Evolutionary conservation across 768 basidiomycete species (phyloP).

Genomic region (Leccinum fibrillosum): DNA sequence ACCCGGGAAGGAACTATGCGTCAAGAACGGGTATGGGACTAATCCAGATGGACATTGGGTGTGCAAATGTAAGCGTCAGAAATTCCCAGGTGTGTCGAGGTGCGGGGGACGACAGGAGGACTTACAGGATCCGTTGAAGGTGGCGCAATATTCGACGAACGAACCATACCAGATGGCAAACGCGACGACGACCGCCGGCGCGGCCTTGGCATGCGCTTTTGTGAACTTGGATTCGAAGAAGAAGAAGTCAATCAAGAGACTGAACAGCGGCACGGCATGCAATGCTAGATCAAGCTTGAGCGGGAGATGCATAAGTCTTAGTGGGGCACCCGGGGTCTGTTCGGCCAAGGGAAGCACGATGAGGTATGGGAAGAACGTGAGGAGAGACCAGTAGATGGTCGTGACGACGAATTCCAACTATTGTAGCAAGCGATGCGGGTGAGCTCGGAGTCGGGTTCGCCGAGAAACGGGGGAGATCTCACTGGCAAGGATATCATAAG

Average conservation of each 20-base stretch:
- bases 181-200: conserved; percentile 14
- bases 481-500: conserved; percentile 69
- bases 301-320: conserved; percentile 39
- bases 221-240: conserved; percentile 58
- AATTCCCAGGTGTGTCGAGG: background rate
- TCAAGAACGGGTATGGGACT: conserved; percentile 88
- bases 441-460: background rate
- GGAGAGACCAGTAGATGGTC: conserved; percentile 67
- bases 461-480: background rate
- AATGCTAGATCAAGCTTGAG: conserved; percentile 59
- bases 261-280: conserved; percentile 59
- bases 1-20: conserved; percentile 46
- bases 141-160: conserved; percentile 69
- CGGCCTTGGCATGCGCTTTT: conserved; percentile 4
- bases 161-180: conserved; percentile 49
- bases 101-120: conserved; percentile 6
- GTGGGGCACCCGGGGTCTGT: background rate
- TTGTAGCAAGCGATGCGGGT: background rate
- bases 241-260: conserved; percentile 66
- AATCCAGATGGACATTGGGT: background rate
- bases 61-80: background rate
- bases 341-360: conserved; percentile 40
- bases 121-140: conserved; percentile 60
- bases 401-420: conserved; percentile 49
- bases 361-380: conserved; percentile 51